Conservation (phyloP, 2,329 filamentous ascomycete species). For the Dendrostoma leiphaemia region DNA sequence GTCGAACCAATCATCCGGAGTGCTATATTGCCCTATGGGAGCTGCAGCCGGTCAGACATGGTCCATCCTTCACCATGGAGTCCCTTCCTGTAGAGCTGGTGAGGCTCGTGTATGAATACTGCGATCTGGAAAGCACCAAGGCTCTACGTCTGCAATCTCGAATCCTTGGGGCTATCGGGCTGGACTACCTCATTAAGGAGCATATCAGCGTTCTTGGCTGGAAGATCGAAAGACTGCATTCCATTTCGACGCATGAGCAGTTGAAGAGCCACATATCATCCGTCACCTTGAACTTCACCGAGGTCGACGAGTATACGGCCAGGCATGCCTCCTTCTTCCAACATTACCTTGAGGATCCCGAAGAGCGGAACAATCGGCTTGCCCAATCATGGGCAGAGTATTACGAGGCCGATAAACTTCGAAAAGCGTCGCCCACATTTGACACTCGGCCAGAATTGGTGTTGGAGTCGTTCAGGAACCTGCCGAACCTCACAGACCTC, state of each 20-base stretch:
- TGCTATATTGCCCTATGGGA: constrained; percentile 10
- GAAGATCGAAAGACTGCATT: constrained; percentile 41
- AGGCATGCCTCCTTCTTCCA: constrained; percentile 34
- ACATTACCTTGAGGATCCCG: constrained; percentile 36
- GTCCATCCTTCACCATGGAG: constrained; percentile 18
- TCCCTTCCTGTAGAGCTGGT: constrained; percentile 39
- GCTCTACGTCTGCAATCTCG: constrained; percentile 39
- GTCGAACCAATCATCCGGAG: background rate
- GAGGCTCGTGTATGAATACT: constrained; percentile 40
- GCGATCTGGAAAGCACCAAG: constrained; percentile 36
- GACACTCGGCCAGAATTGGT: constrained; percentile 34
- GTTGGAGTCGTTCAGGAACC: constrained; percentile 36
- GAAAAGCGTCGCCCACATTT: constrained; percentile 33
- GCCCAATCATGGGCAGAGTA: constrained; percentile 35
- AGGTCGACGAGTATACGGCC: constrained; percentile 39
- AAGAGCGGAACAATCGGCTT: constrained; percentile 34
- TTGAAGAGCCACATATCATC: constrained; percentile 40
- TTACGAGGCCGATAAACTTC: constrained; percentile 33
- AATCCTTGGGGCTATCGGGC: constrained; percentile 39
- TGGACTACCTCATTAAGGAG: constrained; percentile 40
- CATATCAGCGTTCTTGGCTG: constrained; percentile 42
- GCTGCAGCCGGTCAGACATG: constrained; percentile 16
- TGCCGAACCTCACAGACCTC: constrained; percentile 39
- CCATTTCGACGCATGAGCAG: constrained; percentile 41
- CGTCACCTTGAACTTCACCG: constrained; percentile 44